Evolutionary conservation across 1,284 basidiomycete species (phyloP), one percentile per base, ranked within the genome.

Genomic region (Takashimella koratensis): DNA sequence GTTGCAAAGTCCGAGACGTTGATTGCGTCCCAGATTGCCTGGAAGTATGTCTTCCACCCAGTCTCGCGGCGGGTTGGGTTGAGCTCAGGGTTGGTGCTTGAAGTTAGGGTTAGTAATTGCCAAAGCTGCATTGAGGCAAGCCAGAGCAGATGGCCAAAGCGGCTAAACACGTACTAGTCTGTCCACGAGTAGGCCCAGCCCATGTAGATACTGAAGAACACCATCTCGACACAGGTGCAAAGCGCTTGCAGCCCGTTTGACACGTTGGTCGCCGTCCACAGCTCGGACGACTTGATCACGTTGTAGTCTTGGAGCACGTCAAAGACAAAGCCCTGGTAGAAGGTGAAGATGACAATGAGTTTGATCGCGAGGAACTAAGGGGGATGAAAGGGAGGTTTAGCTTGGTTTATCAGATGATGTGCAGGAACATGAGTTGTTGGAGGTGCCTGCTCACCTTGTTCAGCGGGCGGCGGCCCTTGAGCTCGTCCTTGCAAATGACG

Each of bases 171-270:
- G 49, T 30, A 67, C 65, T 93, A 92, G 57, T 90, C 88, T 0
- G 76, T 80, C 64, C 81, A 79, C 5, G 80, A 80, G 67, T 90
- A 93, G 0, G 90, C 86, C 86, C 87, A 91, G 36, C 65, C 62
- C 85, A 91, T 90, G 50, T 86, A 77, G 1, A 73, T 57, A 6
- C 88, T 80, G 70, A 92, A 90, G 68, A 90, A 78, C 36, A 92
- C 84, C 89, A 91, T 91, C 85, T 94, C 91, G 44, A 92, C 83
- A 58, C 87, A 88, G 13, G 84, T 90, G 12, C 86, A 78, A 13
- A 95, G 79, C 0, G 91, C 89, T 56, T 84, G 87, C 30, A 94
- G 71, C 0, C 91, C 91, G 58, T 94, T 82, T 1, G 88, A 81
- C 51, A 94, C 70, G 56, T 77, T 77, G 3, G 65, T 65, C 11